phyloP scores from a whole-genome alignment of 805 yeast genomes.

The Saturnispora besseyi region DNA sequence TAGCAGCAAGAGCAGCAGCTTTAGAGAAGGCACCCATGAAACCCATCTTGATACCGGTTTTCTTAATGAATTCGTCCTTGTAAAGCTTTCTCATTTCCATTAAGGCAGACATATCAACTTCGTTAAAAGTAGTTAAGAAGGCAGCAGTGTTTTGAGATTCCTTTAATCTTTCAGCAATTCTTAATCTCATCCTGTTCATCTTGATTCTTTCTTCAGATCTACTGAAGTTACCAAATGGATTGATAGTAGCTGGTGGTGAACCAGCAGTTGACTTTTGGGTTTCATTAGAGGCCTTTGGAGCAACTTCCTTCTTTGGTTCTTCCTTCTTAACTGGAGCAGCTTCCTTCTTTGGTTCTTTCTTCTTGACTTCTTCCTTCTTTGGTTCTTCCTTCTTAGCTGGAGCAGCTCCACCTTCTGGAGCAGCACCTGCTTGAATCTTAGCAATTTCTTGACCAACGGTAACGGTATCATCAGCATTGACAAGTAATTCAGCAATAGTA shows the following conservation, averaged over 20 bases:
- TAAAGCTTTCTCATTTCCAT: slow-evolving; percentile 92
- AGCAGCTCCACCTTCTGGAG: slow-evolving; percentile 51
- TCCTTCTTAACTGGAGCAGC: slow-evolving; percentile 7
- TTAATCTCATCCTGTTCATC: slow-evolving; percentile 98
- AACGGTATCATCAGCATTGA: slow-evolving; percentile 82
- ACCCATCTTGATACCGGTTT: slow-evolving; percentile 90
- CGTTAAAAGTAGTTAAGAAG: slow-evolving; percentile 94
- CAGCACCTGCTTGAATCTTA: slow-evolving; percentile 72
- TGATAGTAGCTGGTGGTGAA: slow-evolving; percentile 23
- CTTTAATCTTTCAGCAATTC: slow-evolving; percentile 98
- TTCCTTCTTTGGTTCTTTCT: neutral
- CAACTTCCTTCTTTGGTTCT: slow-evolving; percentile 4
- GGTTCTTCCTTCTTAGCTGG: slow-evolving; percentile 26
- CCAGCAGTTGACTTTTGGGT: slow-evolving; percentile 16
- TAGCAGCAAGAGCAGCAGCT: slow-evolving; percentile 87
- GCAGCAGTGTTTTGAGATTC: slow-evolving; percentile 99
- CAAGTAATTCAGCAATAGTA: slow-evolving; percentile 76
- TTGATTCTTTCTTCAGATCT: slow-evolving; percentile 87
- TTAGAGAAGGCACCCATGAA: slow-evolving; percentile 98
- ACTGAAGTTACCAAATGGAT: slow-evolving; percentile 45
- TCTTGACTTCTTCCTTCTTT: slow-evolving; percentile 1
- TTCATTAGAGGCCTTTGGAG: slow-evolving; percentile 15
- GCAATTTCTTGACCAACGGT: slow-evolving; percentile 91
- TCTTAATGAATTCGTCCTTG: slow-evolving; percentile 93
- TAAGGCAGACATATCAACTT: slow-evolving; percentile 89